Percentiles rank a stretch among this genome's conserved stretches.
These are phyloP conservation scores for Phytophthora fragariae DNA, from an alignment of 352 stramenopile genomes.

Conservation along the genomic window DNA sequence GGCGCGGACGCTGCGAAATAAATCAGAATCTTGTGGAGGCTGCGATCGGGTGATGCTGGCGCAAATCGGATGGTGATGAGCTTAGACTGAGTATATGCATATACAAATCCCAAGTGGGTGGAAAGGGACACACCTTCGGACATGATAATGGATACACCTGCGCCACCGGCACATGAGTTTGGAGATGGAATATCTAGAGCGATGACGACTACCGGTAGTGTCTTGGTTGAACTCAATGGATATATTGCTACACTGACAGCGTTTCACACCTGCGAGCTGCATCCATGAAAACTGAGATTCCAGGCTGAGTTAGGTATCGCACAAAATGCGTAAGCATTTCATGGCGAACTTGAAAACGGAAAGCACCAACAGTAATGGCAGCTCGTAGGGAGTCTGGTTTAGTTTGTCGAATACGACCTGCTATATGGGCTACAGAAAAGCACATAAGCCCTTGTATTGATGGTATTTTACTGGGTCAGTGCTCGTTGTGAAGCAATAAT, in stretches of 20 bases:
- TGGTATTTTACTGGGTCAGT: background rate
- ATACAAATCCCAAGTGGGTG: background rate
- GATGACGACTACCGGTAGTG: no score
- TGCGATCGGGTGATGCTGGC: background rate
- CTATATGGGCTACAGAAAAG: background rate
- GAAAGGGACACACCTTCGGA: background rate
- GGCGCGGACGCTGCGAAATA: background rate
- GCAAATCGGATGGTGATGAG: background rate
- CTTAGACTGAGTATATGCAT: background rate
- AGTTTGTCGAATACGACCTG: background rate
- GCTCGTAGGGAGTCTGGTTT: background rate
- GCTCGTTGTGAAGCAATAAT: background rate
- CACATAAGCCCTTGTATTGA: background rate
- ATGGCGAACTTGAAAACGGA: background rate
- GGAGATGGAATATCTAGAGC: no score
- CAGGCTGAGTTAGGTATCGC: no score
- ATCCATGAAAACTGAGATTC: background rate
- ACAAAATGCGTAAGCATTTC: background rate
- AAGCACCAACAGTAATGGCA: background rate
- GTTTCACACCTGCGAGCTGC: no score
- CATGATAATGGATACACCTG: background rate
- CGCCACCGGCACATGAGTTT: background rate
- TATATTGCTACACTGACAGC: no score
- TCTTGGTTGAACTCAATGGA: no score
- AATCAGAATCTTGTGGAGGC: constrained; percentile 11